Percentiles rank a stretch among this genome's conserved stretches.
Conservation (phyloP, 2,329 filamentous ascomycete species). For the Microcyclospora tardicrescens region DNA sequence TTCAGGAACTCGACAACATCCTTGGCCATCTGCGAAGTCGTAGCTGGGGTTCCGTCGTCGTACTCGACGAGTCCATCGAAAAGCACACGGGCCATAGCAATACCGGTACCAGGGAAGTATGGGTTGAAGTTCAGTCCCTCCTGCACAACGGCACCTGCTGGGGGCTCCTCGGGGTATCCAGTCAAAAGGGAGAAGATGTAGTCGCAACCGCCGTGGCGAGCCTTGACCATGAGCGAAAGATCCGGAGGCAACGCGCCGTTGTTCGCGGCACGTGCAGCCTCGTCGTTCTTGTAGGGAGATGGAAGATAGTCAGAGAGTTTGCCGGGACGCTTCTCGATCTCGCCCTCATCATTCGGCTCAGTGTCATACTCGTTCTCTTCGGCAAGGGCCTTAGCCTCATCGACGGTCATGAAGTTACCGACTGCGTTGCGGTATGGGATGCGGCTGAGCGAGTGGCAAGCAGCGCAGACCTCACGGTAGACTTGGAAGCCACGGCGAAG, state of each 20-base stretch:
- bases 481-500: slow-evolving; percentile 99
- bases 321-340: slow-evolving; percentile 96
- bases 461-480: slow-evolving; percentile 95
- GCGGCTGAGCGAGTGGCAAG: slow-evolving; percentile 91
- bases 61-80: slow-evolving; percentile 97
- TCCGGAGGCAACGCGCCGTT: slow-evolving; percentile 95
- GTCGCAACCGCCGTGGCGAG: slow-evolving; percentile 90
- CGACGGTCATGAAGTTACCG: slow-evolving; percentile 83
- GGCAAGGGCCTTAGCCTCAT: slow-evolving; percentile 93
- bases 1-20: slow-evolving; percentile 98
- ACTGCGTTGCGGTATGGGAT: slow-evolving; percentile 89
- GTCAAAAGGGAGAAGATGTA: slow-evolving; percentile 97
- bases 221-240: slow-evolving; percentile 96
- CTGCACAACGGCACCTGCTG: slow-evolving; percentile 72
- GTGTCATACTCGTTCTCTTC: slow-evolving; percentile 98
- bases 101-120: slow-evolving; percentile 98
- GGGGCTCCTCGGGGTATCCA: slow-evolving; percentile 92
- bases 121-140: slow-evolving; percentile 99
- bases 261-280: slow-evolving; percentile 95
- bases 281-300: slow-evolving; percentile 94
- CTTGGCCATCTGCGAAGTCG: slow-evolving; percentile 99
- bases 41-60: slow-evolving; percentile 87
- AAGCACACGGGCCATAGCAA: slow-evolving; percentile 96
- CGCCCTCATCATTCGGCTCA: slow-evolving; percentile 94
- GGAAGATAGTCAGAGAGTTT: slow-evolving; percentile 98